Percentiles rank a stretch among this genome's conserved stretches.
Evolutionary conservation across 345 rosid genomes (phyloP).

Genomic region (Salix caprea): DNA sequence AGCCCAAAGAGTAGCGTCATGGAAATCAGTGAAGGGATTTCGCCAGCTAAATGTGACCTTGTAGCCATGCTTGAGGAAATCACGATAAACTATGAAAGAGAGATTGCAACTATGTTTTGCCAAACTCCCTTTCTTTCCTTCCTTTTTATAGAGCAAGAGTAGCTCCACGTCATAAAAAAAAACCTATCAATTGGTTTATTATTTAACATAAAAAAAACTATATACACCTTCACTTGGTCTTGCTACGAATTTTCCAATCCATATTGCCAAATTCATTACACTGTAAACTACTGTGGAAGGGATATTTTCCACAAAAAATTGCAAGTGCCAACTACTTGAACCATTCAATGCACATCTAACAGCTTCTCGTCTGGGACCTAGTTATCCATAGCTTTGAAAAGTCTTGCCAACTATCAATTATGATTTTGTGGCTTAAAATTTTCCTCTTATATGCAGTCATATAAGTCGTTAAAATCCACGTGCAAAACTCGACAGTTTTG

Average conservation of each 20-base stretch:
- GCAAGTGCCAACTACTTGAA: not conserved
- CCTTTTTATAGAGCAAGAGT: not conserved
- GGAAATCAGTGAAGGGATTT: not conserved
- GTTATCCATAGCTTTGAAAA: not conserved
- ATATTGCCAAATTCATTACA: not conserved
- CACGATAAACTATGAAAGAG: not conserved
- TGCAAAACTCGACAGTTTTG: not conserved
- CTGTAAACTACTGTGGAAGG: not conserved
- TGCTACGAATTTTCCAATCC: too few relatives aligned
- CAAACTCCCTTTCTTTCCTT: not conserved
- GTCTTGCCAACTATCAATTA: not conserved
- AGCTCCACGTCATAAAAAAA: too few relatives aligned
- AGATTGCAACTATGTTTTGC: not conserved
- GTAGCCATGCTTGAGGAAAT: not conserved
- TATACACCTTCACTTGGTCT: too few relatives aligned
- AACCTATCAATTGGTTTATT: too few relatives aligned
- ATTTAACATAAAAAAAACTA: too few relatives aligned
- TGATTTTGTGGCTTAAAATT: not conserved
- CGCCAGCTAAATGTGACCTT: not conserved
- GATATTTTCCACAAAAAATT: not conserved
- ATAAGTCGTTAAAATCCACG: not conserved
- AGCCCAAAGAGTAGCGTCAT: slow-evolving; percentile 4
- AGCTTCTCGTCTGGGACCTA: not conserved
- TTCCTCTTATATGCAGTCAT: not conserved
- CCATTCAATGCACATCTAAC: not conserved